These are phyloP conservation scores for Exserohilum rostratum DNA, from an alignment of 2,329 filamentous ascomycete genomes.

Conservation along the genomic window DNA sequence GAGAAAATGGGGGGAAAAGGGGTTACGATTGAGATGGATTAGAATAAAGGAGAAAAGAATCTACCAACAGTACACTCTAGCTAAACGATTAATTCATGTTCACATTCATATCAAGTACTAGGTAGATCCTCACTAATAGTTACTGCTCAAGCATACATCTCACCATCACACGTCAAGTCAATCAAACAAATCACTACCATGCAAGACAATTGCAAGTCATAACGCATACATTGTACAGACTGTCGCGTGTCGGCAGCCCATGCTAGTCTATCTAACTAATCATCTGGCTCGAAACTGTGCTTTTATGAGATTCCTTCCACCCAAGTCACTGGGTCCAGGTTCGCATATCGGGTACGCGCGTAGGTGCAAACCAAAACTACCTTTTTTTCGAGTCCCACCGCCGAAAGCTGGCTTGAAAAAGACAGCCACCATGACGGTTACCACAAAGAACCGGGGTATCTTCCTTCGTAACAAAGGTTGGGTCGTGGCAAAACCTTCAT, in stretches of 20 bases:
- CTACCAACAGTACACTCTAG: too few species aligned
- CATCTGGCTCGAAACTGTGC: conserved; percentile 43
- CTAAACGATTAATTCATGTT: too few species aligned
- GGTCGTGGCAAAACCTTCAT: conserved; percentile 38
- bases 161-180: not conserved
- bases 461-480: conserved; percentile 41
- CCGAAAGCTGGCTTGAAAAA: conserved; percentile 33
- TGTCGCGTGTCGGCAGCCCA: conserved; percentile 25
- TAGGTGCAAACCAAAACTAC: conserved; percentile 39
- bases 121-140: too few species aligned
- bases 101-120: too few species aligned
- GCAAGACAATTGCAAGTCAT: conserved; percentile 26
- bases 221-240: conserved; percentile 37
- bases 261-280: conserved; percentile 43
- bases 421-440: conserved; percentile 33
- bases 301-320: conserved; percentile 47
- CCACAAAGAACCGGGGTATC: conserved; percentile 40
- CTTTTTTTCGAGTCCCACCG: conserved; percentile 27
- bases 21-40: too few species aligned
- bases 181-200: too few species aligned
- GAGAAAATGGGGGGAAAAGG: too few species aligned
- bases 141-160: too few species aligned
- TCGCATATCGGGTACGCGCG: conserved; percentile 25
- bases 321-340: conserved; percentile 37
- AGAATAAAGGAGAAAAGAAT: too few species aligned